phyloP scores from a whole-genome alignment of 2,329 filamentous ascomycete species.

The Talaromyces atroroseus region DNA sequence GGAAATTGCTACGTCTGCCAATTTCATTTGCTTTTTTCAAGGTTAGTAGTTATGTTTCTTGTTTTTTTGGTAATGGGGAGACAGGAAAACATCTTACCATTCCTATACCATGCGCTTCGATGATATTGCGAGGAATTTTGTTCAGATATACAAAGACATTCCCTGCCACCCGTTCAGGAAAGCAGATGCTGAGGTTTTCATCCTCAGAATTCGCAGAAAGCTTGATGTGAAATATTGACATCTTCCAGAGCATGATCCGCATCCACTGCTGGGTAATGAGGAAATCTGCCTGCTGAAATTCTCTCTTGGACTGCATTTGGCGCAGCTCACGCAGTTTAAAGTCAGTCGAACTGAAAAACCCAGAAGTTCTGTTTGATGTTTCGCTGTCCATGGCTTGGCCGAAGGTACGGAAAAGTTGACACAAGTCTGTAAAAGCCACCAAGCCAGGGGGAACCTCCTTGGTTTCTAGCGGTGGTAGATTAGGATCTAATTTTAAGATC shows the following conservation, averaged over 20 bases:
- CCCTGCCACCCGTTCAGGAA: constrained; percentile 9
- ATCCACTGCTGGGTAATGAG: constrained; percentile 15
- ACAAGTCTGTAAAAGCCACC: constrained; percentile 11
- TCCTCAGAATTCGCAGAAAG: constrained; percentile 12
- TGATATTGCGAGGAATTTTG: constrained; percentile 12
- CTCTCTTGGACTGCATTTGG: constrained; percentile 10
- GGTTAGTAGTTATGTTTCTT: neutral
- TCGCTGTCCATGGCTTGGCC: constrained; percentile 13
- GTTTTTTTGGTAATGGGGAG: neutral
- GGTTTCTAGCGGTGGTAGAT: constrained; percentile 10
- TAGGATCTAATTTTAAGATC: constrained; percentile 7
- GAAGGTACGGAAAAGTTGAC: constrained; percentile 12
- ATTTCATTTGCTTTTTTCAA: constrained; percentile 11
- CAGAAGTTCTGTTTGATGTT: constrained; percentile 2
- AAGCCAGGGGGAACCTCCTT: constrained; percentile 8
- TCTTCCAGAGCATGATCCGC: constrained; percentile 13
- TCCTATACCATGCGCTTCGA: constrained; percentile 13
- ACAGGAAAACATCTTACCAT: neutral
- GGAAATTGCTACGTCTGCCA: constrained; percentile 13
- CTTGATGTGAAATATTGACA: constrained; percentile 13
- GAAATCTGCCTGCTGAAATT: constrained; percentile 13
- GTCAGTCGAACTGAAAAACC: constrained; percentile 9
- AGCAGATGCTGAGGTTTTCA: constrained; percentile 11
- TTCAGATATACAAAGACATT: constrained; percentile 11
- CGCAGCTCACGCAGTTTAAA: constrained; percentile 3